A percentile compares a stretch with the other conserved stretches of the same genome.
Conservation (phyloP, 306 rosid genomes). For the Pueraria montana region DNA sequence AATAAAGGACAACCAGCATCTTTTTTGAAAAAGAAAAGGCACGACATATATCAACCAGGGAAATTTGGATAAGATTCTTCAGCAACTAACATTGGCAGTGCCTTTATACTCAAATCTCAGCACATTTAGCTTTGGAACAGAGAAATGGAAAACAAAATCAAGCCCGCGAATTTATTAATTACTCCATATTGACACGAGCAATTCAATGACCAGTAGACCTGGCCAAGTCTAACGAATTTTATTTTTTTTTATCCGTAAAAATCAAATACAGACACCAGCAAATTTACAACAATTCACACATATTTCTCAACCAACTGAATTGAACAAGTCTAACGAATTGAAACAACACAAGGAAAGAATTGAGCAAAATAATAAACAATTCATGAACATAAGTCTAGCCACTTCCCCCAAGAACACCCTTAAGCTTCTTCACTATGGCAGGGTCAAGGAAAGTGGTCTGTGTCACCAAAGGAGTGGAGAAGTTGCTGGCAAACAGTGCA, state of each 20-base stretch:
- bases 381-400: constrained; percentile 17
- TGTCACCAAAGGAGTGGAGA: constrained; percentile 62
- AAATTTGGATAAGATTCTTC: constrained; percentile 33
- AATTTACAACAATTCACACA: too few relatives aligned
- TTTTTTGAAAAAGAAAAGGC: constrained; percentile 24
- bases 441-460: constrained; percentile 77
- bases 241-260: too few relatives aligned
- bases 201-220: constrained; percentile 13
- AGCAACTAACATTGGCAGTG: constrained; percentile 13
- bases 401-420: constrained; percentile 84
- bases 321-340: constrained; percentile 34
- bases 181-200: constrained; percentile 38
- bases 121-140: neutral
- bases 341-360: constrained; percentile 6
- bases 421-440: constrained; percentile 74
- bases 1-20: constrained; percentile 34
- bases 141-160: neutral
- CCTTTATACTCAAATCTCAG: neutral
- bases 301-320: too few relatives aligned
- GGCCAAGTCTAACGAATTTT: constrained; percentile 31
- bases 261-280: too few relatives aligned
- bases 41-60: constrained; percentile 4
- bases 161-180: constrained; percentile 33
- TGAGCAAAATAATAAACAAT: neutral
- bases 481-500: constrained; percentile 73